phyloP scores from a whole-genome alignment of 2,329 filamentous ascomycete species.

The Xylaria sp. region DNA sequence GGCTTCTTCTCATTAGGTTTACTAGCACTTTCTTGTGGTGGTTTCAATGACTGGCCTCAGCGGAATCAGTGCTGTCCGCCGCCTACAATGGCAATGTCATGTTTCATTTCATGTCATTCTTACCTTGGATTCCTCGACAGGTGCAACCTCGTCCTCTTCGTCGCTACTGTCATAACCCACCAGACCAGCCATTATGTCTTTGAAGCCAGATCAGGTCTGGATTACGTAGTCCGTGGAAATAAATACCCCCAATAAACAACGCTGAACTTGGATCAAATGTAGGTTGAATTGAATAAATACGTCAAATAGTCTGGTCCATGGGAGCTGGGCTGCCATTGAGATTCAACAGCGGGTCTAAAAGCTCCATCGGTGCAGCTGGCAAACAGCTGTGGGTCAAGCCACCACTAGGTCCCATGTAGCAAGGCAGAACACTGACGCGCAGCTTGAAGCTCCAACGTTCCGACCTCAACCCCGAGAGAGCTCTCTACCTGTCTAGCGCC shows the following conservation, averaged over 20 bases:
- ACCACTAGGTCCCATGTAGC: not conserved
- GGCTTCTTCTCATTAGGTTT: conserved; percentile 17
- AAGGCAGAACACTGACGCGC: conserved; percentile 5
- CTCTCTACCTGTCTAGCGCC: conserved; percentile 7
- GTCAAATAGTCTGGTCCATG: not conserved
- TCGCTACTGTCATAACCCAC: conserved; percentile 40
- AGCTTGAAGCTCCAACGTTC: conserved; percentile 1
- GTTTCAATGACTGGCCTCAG: conserved; percentile 37
- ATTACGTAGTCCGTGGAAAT: no score
- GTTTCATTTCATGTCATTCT: conserved; percentile 21
- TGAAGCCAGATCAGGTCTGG: no score
- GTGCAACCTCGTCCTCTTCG: conserved; percentile 36
- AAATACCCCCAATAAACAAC: no score
- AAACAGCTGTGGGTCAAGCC: not conserved
- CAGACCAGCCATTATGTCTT: conserved; percentile 29
- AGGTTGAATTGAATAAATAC: not conserved
- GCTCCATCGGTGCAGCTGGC: not conserved
- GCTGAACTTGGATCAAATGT: not conserved
- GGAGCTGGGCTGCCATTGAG: not conserved
- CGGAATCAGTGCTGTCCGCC: conserved; percentile 38
- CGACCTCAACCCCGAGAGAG: no score
- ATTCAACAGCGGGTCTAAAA: not conserved
- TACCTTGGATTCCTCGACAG: conserved; percentile 35
- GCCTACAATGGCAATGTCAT: conserved; percentile 20
- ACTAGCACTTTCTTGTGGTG: conserved; percentile 23